Evolutionary conservation across 192 early-diverging fungal species (phyloP).

Genomic region (Mortierella alpina): DNA sequence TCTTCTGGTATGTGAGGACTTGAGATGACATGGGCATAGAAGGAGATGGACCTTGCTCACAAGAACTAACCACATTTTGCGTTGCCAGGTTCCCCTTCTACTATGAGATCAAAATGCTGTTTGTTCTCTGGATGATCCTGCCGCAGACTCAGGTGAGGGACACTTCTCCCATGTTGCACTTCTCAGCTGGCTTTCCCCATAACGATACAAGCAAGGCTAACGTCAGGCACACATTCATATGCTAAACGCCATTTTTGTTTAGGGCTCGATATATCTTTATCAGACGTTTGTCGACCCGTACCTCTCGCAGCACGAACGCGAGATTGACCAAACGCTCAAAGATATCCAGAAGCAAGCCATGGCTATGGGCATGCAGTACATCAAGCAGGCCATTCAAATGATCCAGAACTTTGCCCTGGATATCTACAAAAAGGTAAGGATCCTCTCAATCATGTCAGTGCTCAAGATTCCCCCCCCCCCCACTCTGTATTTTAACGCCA

Average conservation of each 20-base stretch:
- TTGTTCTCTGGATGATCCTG: conserved; percentile 51
- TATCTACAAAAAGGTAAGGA: conserved; percentile 41
- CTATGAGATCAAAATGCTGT: conserved; percentile 44
- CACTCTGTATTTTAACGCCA: neutral
- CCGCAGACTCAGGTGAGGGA: conserved; percentile 43
- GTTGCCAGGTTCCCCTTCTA: conserved; percentile 44
- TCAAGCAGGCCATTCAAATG: conserved; percentile 38
- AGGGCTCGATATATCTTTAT: conserved; percentile 52
- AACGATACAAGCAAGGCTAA: too few species aligned
- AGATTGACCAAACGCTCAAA: conserved; percentile 42
- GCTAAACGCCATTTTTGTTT: neutral
- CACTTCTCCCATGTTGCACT: too few species aligned
- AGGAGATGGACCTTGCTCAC: neutral
- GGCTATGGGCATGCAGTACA: conserved; percentile 41
- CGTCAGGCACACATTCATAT: too few species aligned
- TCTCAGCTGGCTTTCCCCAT: too few species aligned
- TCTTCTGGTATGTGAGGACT: conserved; percentile 31
- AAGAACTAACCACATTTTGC: neutral
- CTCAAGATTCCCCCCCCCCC: neutral
- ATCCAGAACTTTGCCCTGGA: conserved; percentile 35
- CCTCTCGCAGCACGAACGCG: conserved; percentile 32
- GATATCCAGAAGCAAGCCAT: conserved; percentile 41
- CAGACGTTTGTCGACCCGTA: conserved; percentile 43
- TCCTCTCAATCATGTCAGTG: neutral
- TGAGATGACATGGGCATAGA: neutral